Base-by-base conservation (phyloP, 208 protist species). In the Acanthamoeba lenticulata region DNA sequence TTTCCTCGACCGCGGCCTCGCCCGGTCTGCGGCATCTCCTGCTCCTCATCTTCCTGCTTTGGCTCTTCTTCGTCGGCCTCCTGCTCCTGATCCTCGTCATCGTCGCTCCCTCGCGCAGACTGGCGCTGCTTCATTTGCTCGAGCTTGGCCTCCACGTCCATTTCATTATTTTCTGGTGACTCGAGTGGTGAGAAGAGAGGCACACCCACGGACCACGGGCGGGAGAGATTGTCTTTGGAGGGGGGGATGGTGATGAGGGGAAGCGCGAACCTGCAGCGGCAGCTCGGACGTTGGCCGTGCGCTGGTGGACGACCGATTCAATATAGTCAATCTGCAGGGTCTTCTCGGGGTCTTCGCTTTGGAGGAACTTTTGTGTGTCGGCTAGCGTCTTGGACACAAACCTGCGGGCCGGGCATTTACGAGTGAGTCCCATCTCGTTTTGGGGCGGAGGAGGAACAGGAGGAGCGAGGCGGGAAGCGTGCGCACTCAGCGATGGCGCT, bases 401-500 rank as follows among this genome's bases (percentile, higher is more conserved):
- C n/a, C 77, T 86, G 21, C 40, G 17, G 24, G 24, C 11, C 60
- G 24, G 17, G 60, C 60, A 36, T 15, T 9, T 38, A 29, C 29
- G n/a, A 13, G 34, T 74, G 49, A 55, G 34, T 40, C 65, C 15
- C 29, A 27, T 7, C 1, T 1, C 3, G 9, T 27, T 29, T 24
- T 1, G 11, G 24, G 15, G 6, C 65, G 40, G 15, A 79, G 15
- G 19, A 7, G 67, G 1, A 13, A 3, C 2, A 79, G 40, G 38
- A 47, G 7, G 44, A 55, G 15, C 2, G 1, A 15, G 34, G 15
- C 5, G 38, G 77, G 6, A 32, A 32, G 40, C 21, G 24, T 17
- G 77, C 9, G 13, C 55, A 94, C 74, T 92, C 62, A 36, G 55
- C n/a, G 42, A 97, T 94, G 19, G 96, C 89, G 69, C 55, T 42